These are phyloP conservation scores for Bacterosira constricta DNA, from an alignment of 108 stramenopile species.

Conservation along the genomic window DNA sequence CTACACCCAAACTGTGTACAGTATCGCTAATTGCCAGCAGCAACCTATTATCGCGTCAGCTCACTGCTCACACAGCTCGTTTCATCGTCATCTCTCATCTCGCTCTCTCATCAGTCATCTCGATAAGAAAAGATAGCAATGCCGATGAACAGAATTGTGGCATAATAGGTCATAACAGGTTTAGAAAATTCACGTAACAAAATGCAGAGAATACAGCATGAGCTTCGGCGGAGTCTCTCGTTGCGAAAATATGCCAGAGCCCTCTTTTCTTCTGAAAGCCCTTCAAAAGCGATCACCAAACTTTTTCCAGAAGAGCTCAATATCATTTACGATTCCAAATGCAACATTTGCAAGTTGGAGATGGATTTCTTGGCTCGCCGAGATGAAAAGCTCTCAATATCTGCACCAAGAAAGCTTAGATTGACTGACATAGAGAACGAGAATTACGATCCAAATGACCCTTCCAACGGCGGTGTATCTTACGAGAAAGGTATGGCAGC, in stretches of 20 bases:
- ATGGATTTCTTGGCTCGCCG: constrained; percentile 55
- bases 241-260: not conserved
- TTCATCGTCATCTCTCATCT: too few species aligned
- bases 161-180: too few species aligned
- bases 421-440: constrained; percentile 65
- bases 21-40: too few species aligned
- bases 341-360: constrained; percentile 67
- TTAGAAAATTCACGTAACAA: not conserved
- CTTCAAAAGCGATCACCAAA: not conserved
- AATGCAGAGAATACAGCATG: not conserved
- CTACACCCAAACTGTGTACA: too few species aligned
- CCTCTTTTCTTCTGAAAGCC: not conserved
- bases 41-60: too few species aligned
- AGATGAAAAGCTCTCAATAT: constrained; percentile 26
- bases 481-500: constrained; percentile 60
- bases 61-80: too few species aligned
- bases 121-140: too few species aligned
- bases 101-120: too few species aligned
- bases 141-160: not conserved
- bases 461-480: constrained; percentile 52
- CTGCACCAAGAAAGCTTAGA: constrained; percentile 30
- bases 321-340: constrained; percentile 70
- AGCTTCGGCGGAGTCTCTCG: not conserved
- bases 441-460: constrained; percentile 45
- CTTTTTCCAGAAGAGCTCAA: constrained; percentile 64